Conservation (phyloP, 2,329 filamentous ascomycete species). For the Trichoderma atroviride region DNA sequence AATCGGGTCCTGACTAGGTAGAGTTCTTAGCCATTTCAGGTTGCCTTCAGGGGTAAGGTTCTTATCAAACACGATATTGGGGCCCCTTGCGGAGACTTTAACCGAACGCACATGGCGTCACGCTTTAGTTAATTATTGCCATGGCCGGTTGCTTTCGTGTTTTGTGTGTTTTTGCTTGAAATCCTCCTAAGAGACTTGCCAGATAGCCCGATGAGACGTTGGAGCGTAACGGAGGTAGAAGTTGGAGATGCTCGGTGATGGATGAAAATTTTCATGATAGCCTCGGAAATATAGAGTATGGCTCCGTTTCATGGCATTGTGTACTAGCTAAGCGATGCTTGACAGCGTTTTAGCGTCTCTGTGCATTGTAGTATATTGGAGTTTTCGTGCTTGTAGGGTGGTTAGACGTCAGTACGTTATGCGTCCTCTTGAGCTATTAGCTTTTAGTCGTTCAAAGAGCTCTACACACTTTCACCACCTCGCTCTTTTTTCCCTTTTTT, state of each 20-base stretch:
- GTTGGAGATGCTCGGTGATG: neutral
- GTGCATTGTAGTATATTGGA: neutral
- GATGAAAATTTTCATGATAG: neutral
- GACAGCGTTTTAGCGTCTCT: conserved; percentile 13
- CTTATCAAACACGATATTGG: neutral
- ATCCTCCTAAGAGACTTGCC: neutral
- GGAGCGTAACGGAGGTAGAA: neutral
- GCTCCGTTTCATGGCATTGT: conserved; percentile 10
- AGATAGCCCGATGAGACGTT: neutral
- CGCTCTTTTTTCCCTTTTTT: neutral
- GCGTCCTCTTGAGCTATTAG: neutral
- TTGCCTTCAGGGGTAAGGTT: conserved; percentile 7
- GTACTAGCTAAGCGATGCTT: conserved; percentile 13
- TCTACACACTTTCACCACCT: neutral
- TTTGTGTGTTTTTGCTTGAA: neutral
- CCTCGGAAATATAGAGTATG: neutral
- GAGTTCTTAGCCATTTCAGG: conserved; percentile 11
- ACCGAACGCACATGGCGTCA: conserved; percentile 13
- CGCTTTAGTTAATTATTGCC: neutral
- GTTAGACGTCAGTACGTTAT: neutral
- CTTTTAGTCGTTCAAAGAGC: neutral
- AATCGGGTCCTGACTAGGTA: neutral
- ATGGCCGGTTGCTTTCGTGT: neutral
- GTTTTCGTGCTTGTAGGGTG: neutral
- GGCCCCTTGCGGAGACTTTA: conserved; percentile 14